Evolutionary conservation across 306 rosid genomes (phyloP).

Genomic region (Cicer pinnatifidum): DNA sequence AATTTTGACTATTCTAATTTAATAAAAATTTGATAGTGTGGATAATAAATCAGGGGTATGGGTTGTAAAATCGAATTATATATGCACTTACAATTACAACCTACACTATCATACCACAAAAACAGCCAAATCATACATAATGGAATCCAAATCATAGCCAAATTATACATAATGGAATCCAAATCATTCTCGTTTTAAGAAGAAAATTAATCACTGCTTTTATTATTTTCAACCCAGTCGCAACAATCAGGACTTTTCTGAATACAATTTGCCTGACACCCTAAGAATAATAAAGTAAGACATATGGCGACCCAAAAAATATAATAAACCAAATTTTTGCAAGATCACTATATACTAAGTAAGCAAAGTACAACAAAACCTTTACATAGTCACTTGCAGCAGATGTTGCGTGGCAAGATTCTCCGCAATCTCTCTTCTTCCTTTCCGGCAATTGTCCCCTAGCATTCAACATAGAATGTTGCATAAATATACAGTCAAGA

Average conservation of each 20-base stretch:
- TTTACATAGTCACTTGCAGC: conserved; percentile 51
- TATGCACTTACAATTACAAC: background rate
- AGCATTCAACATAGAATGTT: conserved; percentile 49
- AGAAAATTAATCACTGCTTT: conserved; percentile 44
- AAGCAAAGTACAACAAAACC: conserved; percentile 58
- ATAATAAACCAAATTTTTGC: conserved; percentile 49
- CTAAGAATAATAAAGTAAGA: conserved; percentile 52
- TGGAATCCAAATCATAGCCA: conserved; percentile 28
- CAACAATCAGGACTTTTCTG: conserved; percentile 52
- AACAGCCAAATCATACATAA: conserved; percentile 21
- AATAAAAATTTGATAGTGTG: too few relatives aligned
- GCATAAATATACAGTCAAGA: conserved; percentile 51
- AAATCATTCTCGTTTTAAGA: conserved; percentile 29
- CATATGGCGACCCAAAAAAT: conserved; percentile 27
- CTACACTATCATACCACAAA: conserved; percentile 7
- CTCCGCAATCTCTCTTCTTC: conserved; percentile 26
- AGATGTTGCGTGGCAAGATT: conserved; percentile 45
- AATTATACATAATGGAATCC: too few relatives aligned
- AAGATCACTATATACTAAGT: conserved; percentile 54
- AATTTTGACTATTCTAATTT: too few relatives aligned
- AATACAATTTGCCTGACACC: conserved; percentile 55
- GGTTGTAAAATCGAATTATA: too few relatives aligned
- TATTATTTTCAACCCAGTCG: conserved; percentile 60
- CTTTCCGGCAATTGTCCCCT: conserved; percentile 52
- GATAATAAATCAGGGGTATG: too few relatives aligned